phyloP scores from a whole-genome alignment of 371 early-diverging fungal genomes.

The Mucor plumbeus region DNA sequence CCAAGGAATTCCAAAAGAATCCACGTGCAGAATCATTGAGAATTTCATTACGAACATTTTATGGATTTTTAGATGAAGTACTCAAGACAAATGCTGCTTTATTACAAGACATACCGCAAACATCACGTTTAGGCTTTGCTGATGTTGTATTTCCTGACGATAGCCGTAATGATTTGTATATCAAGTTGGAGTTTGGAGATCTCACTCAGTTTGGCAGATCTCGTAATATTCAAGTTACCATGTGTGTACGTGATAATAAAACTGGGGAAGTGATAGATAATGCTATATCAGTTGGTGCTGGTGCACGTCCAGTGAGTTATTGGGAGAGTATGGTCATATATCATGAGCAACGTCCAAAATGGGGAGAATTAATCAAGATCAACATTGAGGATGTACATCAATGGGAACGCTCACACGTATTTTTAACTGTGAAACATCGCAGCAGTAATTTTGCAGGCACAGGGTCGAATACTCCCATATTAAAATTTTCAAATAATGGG shows the following conservation, averaged over 20 bases:
- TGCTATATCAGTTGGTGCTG: conserved; percentile 64
- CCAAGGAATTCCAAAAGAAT: conserved; percentile 53
- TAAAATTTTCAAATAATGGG: conserved; percentile 9
- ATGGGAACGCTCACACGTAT: conserved; percentile 67
- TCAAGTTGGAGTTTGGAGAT: conserved; percentile 68
- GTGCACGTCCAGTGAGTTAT: conserved; percentile 41
- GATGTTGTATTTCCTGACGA: conserved; percentile 72
- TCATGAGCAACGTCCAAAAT: conserved; percentile 67
- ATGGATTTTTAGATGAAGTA: conserved; percentile 52
- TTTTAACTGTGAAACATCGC: conserved; percentile 63
- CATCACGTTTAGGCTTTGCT: conserved; percentile 67
- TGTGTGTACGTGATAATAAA: conserved; percentile 61
- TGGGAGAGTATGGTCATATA: conserved; percentile 73
- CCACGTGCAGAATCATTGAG: conserved; percentile 61
- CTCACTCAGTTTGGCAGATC: conserved; percentile 60
- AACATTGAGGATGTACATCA: conserved; percentile 51
- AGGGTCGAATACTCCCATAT: conserved; percentile 3
- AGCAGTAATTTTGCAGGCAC: conserved; percentile 36
- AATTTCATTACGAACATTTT: conserved; percentile 57
- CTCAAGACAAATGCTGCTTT: conserved; percentile 53
- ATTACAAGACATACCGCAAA: conserved; percentile 53
- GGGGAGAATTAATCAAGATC: conserved; percentile 72
- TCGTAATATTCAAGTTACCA: conserved; percentile 66
- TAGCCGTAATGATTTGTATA: conserved; percentile 66
- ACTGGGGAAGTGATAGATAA: conserved; percentile 63